phyloP scores from a whole-genome alignment of 805 yeast species.

The Teunomyces barrocoloradensis region DNA sequence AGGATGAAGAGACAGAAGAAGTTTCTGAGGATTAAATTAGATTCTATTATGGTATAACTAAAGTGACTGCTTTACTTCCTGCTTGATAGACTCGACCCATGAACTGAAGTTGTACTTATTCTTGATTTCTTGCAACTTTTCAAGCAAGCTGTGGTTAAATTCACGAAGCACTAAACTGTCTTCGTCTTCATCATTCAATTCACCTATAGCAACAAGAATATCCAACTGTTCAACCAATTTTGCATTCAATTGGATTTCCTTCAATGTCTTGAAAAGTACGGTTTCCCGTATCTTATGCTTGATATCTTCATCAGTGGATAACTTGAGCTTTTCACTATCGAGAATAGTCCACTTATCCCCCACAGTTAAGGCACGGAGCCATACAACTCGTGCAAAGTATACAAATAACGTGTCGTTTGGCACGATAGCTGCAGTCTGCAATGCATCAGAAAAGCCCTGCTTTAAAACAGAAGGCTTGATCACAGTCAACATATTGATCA shows the following conservation, averaged over 20 bases:
- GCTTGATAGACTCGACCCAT: constrained; percentile 22
- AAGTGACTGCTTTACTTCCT: constrained; percentile 13
- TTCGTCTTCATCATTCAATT: constrained; percentile 5
- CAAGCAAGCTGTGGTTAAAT: constrained; percentile 3
- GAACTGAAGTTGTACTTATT: constrained; percentile 8
- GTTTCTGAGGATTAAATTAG: not conserved
- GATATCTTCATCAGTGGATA: constrained; percentile 36
- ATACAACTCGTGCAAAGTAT: constrained; percentile 32
- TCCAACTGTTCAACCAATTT: constrained; percentile 13
- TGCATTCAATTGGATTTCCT: constrained; percentile 7
- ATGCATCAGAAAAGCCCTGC: constrained; percentile 39
- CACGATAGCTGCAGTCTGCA: constrained; percentile 47
- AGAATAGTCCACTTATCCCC: constrained; percentile 52
- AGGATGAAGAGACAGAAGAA: constrained; percentile 25
- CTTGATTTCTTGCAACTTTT: constrained; percentile 1
- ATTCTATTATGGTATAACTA: not conserved
- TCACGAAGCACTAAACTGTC: constrained; percentile 2
- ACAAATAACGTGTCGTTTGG: constrained; percentile 23
- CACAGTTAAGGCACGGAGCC: constrained; percentile 56
- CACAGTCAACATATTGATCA: constrained; percentile 53
- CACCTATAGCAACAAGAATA: constrained; percentile 9
- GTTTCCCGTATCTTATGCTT: constrained; percentile 41
- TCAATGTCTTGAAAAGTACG: constrained; percentile 43
- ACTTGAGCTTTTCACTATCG: constrained; percentile 29
- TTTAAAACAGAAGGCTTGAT: constrained; percentile 28